Base-by-base conservation (phyloP, 1,284 basidiomycete genomes). In the Sporisorium iseilematis-ciliati region DNA sequence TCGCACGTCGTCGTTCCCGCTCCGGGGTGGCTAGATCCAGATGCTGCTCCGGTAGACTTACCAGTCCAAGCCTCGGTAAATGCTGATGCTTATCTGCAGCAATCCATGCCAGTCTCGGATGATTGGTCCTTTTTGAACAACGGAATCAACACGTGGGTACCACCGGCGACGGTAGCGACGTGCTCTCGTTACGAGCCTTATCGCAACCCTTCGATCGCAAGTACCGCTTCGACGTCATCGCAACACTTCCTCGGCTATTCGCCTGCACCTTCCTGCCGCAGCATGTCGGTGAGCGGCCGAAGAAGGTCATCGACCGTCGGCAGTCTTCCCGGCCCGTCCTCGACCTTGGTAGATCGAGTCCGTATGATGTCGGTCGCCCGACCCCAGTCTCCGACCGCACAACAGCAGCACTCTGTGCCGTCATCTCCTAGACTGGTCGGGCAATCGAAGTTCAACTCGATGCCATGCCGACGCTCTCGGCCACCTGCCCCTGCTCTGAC, bases 1-100 rank as follows among this genome's bases (percentile, higher is more conserved):
- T 18, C 42, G 16, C 53, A 57, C 4, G 29, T 57, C 3, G 48
- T 54, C 0, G 51, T 51, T 16, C 65, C 65, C 5, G 65, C 57
- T n/a, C 65, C 58, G 2, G 65, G 65, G 21, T 57, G 65, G 65
- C 57, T 67, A 21, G 11, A 67, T 25, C 58, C 65, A 1, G 46
- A 57, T 3, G 33, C 50, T 2, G 29, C 26, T 3, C 51, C 64
- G 1, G 21, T 7, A 2, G 52, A 56, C 20, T 16, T 50, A 25
- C 64, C 41, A 0, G 20, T 56, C 29, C 29, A 50, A 31, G 41
- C n/a, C 14, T 38, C 6, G 35, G 35, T 14, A 16, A 16, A 16
- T 38, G 12, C 35, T 38, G 14, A 38, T 16, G 21, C 18, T 5
- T 25, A 16, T 6, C 20, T 41, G 45, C 60, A 63, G 46, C 53